Percentiles rank a stretch among this genome's conserved stretches.
Conservation (phyloP, 768 basidiomycete genomes). For the Tephrocybe rancida region DNA sequence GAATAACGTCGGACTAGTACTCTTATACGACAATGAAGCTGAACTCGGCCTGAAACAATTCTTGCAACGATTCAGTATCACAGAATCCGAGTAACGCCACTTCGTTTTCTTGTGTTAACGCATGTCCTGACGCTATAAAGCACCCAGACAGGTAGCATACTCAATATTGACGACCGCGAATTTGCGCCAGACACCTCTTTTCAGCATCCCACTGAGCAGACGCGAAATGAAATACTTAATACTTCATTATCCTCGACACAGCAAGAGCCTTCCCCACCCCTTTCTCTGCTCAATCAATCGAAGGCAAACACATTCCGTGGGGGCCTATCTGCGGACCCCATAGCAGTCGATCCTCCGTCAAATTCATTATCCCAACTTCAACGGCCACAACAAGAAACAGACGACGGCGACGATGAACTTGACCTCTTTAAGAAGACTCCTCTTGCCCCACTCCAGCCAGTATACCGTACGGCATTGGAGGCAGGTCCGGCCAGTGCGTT, state of each 20-base stretch:
- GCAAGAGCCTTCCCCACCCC: not conserved
- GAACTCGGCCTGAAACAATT: conserved; percentile 51
- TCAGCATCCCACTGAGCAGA: not conserved
- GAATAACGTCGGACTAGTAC: conserved; percentile 42
- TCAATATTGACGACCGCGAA: conserved; percentile 34
- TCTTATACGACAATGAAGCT: conserved; percentile 40
- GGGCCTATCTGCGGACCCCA: not conserved
- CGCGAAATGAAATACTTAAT: not conserved
- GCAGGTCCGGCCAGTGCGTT: not conserved
- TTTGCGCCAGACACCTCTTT: conserved; percentile 7
- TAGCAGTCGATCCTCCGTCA: not conserved
- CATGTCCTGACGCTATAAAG: conserved; percentile 25
- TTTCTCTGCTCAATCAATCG: not conserved
- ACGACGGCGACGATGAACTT: conserved; percentile 41
- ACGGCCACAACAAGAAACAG: conserved; percentile 17
- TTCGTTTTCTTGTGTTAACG: conserved; percentile 4
- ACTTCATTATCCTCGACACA: not conserved
- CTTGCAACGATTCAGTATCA: conserved; percentile 57
- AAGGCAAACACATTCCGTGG: not conserved
- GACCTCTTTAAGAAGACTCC: conserved; percentile 37
- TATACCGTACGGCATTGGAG: not conserved
- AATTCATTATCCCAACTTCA: not conserved
- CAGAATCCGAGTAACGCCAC: conserved; percentile 43
- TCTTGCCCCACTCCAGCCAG: conserved; percentile 12
- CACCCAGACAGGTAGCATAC: conserved; percentile 42